phyloP scores from a whole-genome alignment of 495 filamentous ascomycete species.

The Beverwykella pulmonaria region DNA sequence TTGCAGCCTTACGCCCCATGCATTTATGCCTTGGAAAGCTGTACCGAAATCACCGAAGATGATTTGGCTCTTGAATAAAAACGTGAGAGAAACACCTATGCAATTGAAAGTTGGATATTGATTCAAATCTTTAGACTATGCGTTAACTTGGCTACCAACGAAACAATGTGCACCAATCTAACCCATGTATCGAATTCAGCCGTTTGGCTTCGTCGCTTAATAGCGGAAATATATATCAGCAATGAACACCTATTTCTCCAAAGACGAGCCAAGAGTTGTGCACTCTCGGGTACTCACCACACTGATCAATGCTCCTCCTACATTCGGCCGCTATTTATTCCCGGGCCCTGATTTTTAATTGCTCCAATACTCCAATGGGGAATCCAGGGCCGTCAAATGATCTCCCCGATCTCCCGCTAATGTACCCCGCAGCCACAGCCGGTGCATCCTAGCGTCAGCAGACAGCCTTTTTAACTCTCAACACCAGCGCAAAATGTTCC shows the following conservation, averaged over 20 bases:
- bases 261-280: neutral
- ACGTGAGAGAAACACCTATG: too few relatives aligned
- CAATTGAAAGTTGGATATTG: too few relatives aligned
- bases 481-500: neutral
- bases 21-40: too few relatives aligned
- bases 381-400: conserved; percentile 11
- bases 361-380: conserved; percentile 5
- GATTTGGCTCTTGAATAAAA: too few relatives aligned
- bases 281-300: neutral
- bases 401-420: conserved; percentile 32
- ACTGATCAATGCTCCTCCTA: neutral
- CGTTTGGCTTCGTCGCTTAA: neutral
- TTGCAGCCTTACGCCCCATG: too few relatives aligned
- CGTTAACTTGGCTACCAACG: too few relatives aligned
- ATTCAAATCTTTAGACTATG: too few relatives aligned
- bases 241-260: conserved; percentile 3
- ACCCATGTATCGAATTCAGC: too few relatives aligned
- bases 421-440: conserved; percentile 40
- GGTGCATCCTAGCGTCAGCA: conserved; percentile 21
- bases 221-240: neutral
- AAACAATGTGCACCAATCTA: too few relatives aligned
- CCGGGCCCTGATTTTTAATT: conserved; percentile 3
- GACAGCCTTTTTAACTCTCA: neutral
- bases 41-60: too few relatives aligned
- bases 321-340: neutral